phyloP scores from a whole-genome alignment of 1,284 basidiomycete genomes.

The Mycosarcoma maydis region DNA sequence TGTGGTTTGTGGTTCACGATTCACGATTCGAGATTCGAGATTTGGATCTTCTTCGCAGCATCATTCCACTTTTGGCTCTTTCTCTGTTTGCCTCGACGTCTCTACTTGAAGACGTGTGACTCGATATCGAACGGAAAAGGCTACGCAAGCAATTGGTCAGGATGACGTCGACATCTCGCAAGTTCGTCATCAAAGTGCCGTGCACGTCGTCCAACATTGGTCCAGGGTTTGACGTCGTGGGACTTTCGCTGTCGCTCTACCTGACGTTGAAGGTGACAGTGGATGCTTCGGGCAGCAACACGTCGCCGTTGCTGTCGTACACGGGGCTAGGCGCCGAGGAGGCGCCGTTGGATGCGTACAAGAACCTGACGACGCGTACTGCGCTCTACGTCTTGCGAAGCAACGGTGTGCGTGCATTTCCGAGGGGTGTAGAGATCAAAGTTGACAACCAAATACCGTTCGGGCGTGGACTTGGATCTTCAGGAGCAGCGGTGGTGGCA shows the following conservation, averaged over 20 bases:
- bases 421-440: conserved; percentile 73
- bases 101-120: too few relatives aligned
- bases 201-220: conserved; percentile 98
- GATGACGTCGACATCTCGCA: conserved; percentile 11
- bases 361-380: conserved; percentile 96
- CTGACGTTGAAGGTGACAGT: conserved; percentile 78
- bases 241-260: conserved; percentile 89
- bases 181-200: conserved; percentile 80
- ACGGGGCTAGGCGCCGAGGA: conserved; percentile 87
- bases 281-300: conserved; percentile 11
- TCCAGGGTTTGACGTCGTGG: conserved; percentile 98
- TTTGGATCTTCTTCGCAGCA: too few relatives aligned
- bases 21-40: too few relatives aligned
- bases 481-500: conserved; percentile 96
- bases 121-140: too few relatives aligned
- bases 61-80: too few relatives aligned
- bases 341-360: conserved; percentile 93
- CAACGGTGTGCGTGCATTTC: conserved; percentile 79
- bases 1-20: too few relatives aligned
- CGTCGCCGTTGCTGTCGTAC: conserved; percentile 77
- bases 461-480: conserved; percentile 94
- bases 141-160: neutral
- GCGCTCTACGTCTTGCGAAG: conserved; percentile 96
- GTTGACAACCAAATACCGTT: conserved; percentile 95
- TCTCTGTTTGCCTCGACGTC: too few relatives aligned